Conservation (phyloP, 495 filamentous ascomycete species). For the Paragyromitra xinjiangensis region DNA sequence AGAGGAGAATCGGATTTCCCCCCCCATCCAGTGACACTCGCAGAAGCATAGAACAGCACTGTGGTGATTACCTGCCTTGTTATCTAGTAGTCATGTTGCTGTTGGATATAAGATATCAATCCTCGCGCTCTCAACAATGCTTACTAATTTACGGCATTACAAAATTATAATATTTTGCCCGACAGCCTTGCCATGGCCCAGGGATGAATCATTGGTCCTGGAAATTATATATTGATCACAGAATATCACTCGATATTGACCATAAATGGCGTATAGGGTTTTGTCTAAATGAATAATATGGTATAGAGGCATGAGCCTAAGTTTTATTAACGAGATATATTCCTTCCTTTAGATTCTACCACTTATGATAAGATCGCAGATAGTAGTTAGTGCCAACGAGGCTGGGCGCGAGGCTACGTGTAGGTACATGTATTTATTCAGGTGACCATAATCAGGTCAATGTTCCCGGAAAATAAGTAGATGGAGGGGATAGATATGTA, state of each 20-base stretch:
- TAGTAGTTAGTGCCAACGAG: too few species aligned
- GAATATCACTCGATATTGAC: conserved; percentile 22
- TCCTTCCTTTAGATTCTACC: too few species aligned
- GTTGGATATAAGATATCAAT: neutral
- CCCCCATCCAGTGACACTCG: neutral
- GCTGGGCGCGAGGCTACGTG: too few species aligned
- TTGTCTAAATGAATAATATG: neutral
- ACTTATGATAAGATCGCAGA: too few species aligned
- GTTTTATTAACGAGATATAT: too few species aligned
- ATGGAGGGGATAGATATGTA: neutral
- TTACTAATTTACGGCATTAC: neutral
- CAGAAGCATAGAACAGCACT: neutral
- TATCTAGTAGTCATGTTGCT: neutral
- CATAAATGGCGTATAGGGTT: neutral
- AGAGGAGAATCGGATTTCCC: neutral
- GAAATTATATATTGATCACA: neutral
- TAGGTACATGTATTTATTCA: too few species aligned
- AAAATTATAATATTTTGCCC: neutral
- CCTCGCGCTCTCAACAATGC: neutral
- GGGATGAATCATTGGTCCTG: neutral
- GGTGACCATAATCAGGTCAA: too few species aligned
- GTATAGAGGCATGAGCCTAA: too few species aligned
- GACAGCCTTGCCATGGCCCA: neutral
- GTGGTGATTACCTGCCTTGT: neutral
- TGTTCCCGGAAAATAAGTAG: neutral